These are phyloP conservation scores for Aspergillus fumigatiaffinis DNA, from an alignment of 2,329 filamentous ascomycete species.

Conservation along the genomic window DNA sequence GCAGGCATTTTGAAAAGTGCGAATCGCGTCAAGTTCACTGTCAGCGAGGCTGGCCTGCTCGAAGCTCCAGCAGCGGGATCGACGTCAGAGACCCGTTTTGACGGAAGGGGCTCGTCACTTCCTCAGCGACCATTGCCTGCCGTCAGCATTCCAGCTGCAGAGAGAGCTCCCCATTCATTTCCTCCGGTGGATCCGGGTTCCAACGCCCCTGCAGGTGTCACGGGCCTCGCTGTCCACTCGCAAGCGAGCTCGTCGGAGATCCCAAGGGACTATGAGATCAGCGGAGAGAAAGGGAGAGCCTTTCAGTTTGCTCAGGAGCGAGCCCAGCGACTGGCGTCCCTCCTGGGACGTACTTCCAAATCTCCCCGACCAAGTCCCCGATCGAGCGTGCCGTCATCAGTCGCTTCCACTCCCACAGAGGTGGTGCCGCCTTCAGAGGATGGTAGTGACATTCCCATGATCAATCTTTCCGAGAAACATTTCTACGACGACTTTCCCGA, in stretches of 20 bases:
- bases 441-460: conserved; percentile 35
- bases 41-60: conserved; percentile 19
- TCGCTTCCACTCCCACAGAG: conserved; percentile 28
- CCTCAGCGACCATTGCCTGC: conserved; percentile 31
- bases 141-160: conserved; percentile 35
- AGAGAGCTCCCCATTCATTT: conserved; percentile 21
- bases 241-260: conserved; percentile 20
- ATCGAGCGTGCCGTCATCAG: conserved; percentile 26
- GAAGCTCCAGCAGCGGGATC: conserved; percentile 16
- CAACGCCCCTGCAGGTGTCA: conserved; percentile 26
- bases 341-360: conserved; percentile 28
- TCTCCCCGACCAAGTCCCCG: conserved; percentile 27
- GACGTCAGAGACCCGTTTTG: conserved; percentile 26
- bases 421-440: conserved; percentile 23
- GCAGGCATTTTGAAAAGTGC: conserved; percentile 33
- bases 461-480: conserved; percentile 31
- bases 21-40: conserved; percentile 34
- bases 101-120: conserved; percentile 27
- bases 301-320: conserved; percentile 33
- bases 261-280: conserved; percentile 26
- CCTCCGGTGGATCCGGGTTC: conserved; percentile 24
- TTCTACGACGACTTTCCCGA: conserved; percentile 26
- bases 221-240: conserved; percentile 24
- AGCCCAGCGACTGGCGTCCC: conserved; percentile 32
- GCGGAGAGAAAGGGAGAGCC: conserved; percentile 32